phyloP scores from a whole-genome alignment of 1,139 yeast species.

The Blastobotrys petasosporus region DNA sequence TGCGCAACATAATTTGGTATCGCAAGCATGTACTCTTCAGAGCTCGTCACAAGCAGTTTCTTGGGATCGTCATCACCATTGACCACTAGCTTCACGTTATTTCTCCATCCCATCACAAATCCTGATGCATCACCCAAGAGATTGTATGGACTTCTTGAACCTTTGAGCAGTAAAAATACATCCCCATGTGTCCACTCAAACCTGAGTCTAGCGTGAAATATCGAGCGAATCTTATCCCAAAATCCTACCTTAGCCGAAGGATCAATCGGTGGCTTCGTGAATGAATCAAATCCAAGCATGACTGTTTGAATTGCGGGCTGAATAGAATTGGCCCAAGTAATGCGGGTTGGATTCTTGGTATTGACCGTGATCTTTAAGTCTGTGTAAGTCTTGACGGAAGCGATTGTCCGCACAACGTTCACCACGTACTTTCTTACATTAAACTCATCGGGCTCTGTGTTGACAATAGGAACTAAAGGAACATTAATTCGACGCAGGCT shows the following conservation, averaged over 20 bases:
- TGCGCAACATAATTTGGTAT: conserved; percentile 44
- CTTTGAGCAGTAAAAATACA: conserved; percentile 50
- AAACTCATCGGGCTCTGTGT: conserved; percentile 35
- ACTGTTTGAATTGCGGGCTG: conserved; percentile 81
- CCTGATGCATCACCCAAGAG: conserved; percentile 70
- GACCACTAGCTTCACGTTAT: conserved; percentile 53
- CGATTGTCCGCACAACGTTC: conserved; percentile 67
- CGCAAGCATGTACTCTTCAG: conserved; percentile 64
- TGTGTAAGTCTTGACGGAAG: conserved; percentile 68
- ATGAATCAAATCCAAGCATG: conserved; percentile 73
- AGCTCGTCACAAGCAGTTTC: conserved; percentile 55
- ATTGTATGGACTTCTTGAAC: conserved; percentile 71
- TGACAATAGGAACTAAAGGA: conserved; percentile 49
- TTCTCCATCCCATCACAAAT: conserved; percentile 70
- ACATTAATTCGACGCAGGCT: conserved; percentile 57
- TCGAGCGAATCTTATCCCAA: conserved; percentile 67
- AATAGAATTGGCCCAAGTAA: conserved; percentile 82
- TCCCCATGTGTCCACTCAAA: conserved; percentile 48
- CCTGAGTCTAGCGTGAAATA: conserved; percentile 50
- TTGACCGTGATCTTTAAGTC: conserved; percentile 52
- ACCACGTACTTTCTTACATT: conserved; percentile 42
- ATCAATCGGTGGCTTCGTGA: conserved; percentile 76
- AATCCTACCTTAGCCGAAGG: conserved; percentile 77
- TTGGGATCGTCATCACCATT: conserved; percentile 59
- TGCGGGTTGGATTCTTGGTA: conserved; percentile 56